These are phyloP conservation scores for Kokia cookei DNA, from an alignment of 441 rosid genomes.

Conservation along the genomic window DNA sequence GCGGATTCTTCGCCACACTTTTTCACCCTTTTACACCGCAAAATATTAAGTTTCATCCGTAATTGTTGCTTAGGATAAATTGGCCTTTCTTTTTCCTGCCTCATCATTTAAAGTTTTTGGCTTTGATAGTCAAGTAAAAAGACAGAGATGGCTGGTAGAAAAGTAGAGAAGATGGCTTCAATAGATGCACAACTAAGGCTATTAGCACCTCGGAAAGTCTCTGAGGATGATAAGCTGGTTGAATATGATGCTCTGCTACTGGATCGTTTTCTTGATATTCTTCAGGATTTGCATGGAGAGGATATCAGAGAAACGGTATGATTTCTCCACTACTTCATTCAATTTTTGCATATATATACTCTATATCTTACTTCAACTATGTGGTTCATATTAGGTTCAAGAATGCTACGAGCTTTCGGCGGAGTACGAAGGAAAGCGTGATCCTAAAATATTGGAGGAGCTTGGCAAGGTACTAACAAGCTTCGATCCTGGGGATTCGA, in stretches of 20 bases:
- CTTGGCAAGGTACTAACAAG: conserved; percentile 70
- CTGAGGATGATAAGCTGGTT: conserved; percentile 83
- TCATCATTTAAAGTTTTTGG: not conserved
- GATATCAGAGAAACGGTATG: conserved; percentile 76
- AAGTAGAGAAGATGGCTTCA: conserved; percentile 76
- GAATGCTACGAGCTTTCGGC: conserved; percentile 87
- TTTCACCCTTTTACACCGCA: not conserved
- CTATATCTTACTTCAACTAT: not conserved
- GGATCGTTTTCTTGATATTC: conserved; percentile 85
- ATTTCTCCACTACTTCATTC: not conserved
- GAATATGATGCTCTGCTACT: conserved; percentile 84
- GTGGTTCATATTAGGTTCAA: conserved; percentile 48
- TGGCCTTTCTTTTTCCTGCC: not conserved
- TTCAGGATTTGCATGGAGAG: conserved; percentile 84
- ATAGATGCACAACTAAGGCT: conserved; percentile 87
- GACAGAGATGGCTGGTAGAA: conserved; percentile 46
- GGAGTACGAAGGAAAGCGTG: conserved; percentile 79
- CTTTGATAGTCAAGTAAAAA: not conserved
- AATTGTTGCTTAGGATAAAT: not conserved
- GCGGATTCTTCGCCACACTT: not conserved
- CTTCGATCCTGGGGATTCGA: conserved; percentile 87
- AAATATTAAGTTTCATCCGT: not conserved
- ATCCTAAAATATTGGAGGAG: conserved; percentile 68
- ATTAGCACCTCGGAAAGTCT: conserved; percentile 66
- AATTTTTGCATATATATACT: not conserved